Evolutionary conservation across 371 early-diverging fungal genomes (phyloP).

Genomic region (Ordospora pajunii): DNA sequence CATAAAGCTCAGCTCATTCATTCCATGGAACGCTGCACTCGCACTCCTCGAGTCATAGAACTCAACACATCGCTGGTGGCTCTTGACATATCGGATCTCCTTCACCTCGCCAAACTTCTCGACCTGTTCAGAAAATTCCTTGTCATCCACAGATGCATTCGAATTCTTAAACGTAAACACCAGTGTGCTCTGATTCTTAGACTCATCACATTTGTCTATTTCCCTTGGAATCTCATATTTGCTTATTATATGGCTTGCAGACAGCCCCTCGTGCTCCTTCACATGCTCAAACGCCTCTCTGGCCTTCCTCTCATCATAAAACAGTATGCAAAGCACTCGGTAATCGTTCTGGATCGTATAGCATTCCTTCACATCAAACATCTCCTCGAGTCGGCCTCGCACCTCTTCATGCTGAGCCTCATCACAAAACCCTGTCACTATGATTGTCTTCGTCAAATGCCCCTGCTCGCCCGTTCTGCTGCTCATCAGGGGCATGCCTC

Average conservation of each 20-base stretch:
- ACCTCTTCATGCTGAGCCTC: conserved; percentile 8
- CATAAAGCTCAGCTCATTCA: conserved; percentile 24
- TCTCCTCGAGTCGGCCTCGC: background rate
- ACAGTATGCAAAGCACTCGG: conserved; percentile 50
- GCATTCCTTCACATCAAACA: conserved; percentile 43
- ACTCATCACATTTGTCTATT: conserved; percentile 54
- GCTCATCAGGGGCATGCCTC: background rate
- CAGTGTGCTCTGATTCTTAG: conserved; percentile 55
- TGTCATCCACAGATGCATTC: conserved; percentile 1
- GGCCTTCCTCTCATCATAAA: conserved; percentile 53
- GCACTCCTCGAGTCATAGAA: conserved; percentile 56
- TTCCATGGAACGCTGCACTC: conserved; percentile 23
- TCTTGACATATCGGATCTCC: conserved; percentile 46
- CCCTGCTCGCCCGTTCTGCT: background rate
- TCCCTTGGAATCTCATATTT: conserved; percentile 59
- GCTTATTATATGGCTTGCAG: conserved; percentile 47
- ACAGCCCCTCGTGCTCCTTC: background rate
- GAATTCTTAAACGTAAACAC: conserved; percentile 27
- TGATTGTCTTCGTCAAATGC: conserved; percentile 46
- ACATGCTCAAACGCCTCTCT: conserved; percentile 20
- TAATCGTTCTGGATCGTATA: conserved; percentile 48
- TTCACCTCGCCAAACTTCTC: conserved; percentile 46
- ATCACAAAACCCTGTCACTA: conserved; percentile 44
- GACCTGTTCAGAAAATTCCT: conserved; percentile 25
- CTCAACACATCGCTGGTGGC: conserved; percentile 51